Base-by-base conservation (phyloP, 257 asterid genomes). In the Petrea volubilis region DNA sequence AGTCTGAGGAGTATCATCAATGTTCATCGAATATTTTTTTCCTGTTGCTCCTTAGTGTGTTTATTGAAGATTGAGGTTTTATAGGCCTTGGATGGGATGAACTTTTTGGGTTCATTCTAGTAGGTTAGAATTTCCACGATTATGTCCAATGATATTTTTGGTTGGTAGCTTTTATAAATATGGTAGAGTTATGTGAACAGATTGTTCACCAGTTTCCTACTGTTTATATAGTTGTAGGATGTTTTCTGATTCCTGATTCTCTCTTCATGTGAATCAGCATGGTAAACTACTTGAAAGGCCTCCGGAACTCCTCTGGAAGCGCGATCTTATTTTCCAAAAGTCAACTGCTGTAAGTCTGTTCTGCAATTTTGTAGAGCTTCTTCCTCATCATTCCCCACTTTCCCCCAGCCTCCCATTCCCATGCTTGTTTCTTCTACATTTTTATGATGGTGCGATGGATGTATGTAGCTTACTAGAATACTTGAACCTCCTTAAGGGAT, bases 231-330 rank as follows among this genome's bases (percentile, higher is more conserved):
- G n/a, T 40, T 73, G 58, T 59, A 5, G 24, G 77, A 6, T 55
- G 71, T 51, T 60, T 7, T 5, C 38, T 79, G 49, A 67, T 59
- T 67, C 61, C 46, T 57, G 50, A 75, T 60, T 24, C 27, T 40
- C 28, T 62, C 70, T 77, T 74, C 60, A 58, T 67, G 61, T 77
- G 44, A 56, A 73, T 67, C 96, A 94, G 99, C 99, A 94, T 64
- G 74, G 81, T 70, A 84, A 77, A 78, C 91, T 94, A 77, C 85
- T 87, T 52, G 96, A 85, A 87, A 89, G 93, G 82, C 99, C 99
- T 60, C 99, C 99, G 9, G 95, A 91, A 50, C 90, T 94, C 73
- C 27, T 80, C 65, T 90, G 90, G 83, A 91, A 80, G 81, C 98
- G 97, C 58, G 99, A 89, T 55, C 72, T 81, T 56, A 82, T 94